Base-by-base conservation (phyloP, 2,329 filamentous ascomycete species). In the Cryphonectria naterciae region DNA sequence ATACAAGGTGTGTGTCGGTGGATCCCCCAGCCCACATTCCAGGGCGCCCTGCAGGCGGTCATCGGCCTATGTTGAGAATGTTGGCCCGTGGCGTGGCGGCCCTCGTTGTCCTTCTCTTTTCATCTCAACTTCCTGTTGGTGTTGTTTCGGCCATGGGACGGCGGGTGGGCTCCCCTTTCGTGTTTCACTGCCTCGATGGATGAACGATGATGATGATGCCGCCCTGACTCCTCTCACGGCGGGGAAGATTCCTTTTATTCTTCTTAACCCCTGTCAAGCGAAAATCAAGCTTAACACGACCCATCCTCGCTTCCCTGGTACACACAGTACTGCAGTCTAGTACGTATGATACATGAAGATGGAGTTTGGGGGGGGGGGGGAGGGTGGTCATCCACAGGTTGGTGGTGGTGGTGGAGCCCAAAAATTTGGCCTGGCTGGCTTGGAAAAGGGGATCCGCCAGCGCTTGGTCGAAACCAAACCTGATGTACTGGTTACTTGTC, bases 381-480 rank as follows among this genome's bases (percentile, higher is more conserved):
- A 7, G 54, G 54, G n/a, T n/a, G 35, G 32, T 61, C 2, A 10
- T n/a, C 25, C 52, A 28, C 52, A 54, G 15, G 2, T 19, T 56
- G 32, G 41, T 46, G 46, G 46, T 49, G 46, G 19, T n/a, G 19
- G 46, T 49, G 15, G 41, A 43, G 41, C 13, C 11, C 41, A 17
- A 43, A 13, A 43, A 11, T 11, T 10, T 39, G 37, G 1, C 10
- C 37, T 43, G 43, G 19, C 43, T 46, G 43, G 17, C 43, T 37
- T 19, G 56, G 8, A 32, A 61, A 37, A 19, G 56, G 19, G 17
- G 32, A 19, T 22, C 15, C 25, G 35, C 32, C 35, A 39, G 58
- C 32, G 35, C 17, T 39, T n/a, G 22, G 58, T 61, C 58, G 58
- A 61, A 61, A 61, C 58, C 19, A 61, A 61, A 61, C 58, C 17